These are phyloP conservation scores for Chara braunii DNA, from an alignment of 139 green algal species.

Conservation along the genomic window DNA sequence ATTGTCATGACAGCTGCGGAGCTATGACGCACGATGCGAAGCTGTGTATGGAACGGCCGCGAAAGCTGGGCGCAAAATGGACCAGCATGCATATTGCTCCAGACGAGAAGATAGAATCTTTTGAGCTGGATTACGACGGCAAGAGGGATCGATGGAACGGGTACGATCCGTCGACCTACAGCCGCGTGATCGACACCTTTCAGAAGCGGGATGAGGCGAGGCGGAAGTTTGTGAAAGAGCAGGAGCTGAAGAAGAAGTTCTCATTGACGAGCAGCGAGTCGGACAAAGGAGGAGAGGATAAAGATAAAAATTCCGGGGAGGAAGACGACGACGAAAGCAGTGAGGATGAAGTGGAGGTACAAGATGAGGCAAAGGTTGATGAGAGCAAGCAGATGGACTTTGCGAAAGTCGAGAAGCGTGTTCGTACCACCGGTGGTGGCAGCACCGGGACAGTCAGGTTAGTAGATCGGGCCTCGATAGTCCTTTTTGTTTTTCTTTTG, in stretches of 20 bases:
- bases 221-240: constrained; percentile 49
- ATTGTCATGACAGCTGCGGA: constrained; percentile 77
- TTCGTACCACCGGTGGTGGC: constrained; percentile 83
- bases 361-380: constrained; percentile 84
- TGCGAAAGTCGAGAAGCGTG: constrained; percentile 87
- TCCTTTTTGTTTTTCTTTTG: too few species aligned
- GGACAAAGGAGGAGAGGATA: constrained; percentile 6
- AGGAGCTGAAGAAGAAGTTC: constrained; percentile 57
- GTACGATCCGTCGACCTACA: constrained; percentile 62
- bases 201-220: constrained; percentile 62
- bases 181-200: constrained; percentile 61
- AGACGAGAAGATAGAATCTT: constrained; percentile 87
- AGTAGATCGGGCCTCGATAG: too few species aligned
- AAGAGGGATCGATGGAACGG: constrained; percentile 93
- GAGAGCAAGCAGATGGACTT: constrained; percentile 83
- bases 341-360: constrained; percentile 12
- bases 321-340: background rate
- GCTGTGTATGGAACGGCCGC: constrained; percentile 89
- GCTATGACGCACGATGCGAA: constrained; percentile 90
- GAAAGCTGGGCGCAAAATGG: constrained; percentile 71
- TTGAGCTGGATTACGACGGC: constrained; percentile 76
- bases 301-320: background rate
- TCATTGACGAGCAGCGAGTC: constrained; percentile 45
- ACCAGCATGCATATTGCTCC: constrained; percentile 81
- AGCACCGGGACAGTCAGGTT: constrained; percentile 46